Base-by-base conservation (phyloP, 768 basidiomycete species). In the Asterophora parasitica region DNA sequence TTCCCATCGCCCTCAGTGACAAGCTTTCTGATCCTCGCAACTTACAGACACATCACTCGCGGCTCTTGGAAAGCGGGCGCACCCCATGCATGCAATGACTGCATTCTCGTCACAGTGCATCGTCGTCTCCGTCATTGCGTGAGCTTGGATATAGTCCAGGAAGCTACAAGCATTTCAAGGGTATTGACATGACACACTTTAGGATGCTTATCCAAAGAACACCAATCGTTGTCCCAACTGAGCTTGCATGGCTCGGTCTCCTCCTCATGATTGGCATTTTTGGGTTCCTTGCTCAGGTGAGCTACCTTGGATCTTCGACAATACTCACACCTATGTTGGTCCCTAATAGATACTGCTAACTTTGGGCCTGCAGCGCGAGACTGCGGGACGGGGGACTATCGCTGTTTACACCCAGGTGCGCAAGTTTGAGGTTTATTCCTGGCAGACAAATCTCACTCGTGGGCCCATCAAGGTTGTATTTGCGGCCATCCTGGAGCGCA, bases 11-110 rank as follows among this genome's bases (percentile, higher is more conserved):
- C 32, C 28, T 39, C 4, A 16, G n/a, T n/a, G n/a, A n/a, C 2
- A 9, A n/a, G 8, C 8, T 17, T 23, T 11, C 32, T 12, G 15
- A 26, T 44, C 28, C 38, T n/a, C 11, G 20, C 13, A 20, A 17
- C 37, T 43, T 2, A n/a, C 9, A 54, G 52, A 57, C 46, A 44
- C 32, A 5, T 52, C 52, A 3, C 51, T 55, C 23, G 78, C 88
- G 7, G 77, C 78, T 0, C 87, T 92, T 31, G 90, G 91, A 0
- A 82, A 76, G 49, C 74, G 83, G 4, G 89, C 89, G 1, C 83
- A 87, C 54, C 72, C 89, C 1, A 62, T 91, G 48, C 91, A 94
- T 60, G 71, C 77, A 2, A 72, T 92, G 56, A 65, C 74, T 0
- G 88, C 78, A 46, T 91, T 85, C 61, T 80, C 84, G 1, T 61